Evolutionary conservation across 148 eudicot species (phyloP), one percentile per base, ranked within the genome.

Genomic region (Talinum fruticosum): DNA sequence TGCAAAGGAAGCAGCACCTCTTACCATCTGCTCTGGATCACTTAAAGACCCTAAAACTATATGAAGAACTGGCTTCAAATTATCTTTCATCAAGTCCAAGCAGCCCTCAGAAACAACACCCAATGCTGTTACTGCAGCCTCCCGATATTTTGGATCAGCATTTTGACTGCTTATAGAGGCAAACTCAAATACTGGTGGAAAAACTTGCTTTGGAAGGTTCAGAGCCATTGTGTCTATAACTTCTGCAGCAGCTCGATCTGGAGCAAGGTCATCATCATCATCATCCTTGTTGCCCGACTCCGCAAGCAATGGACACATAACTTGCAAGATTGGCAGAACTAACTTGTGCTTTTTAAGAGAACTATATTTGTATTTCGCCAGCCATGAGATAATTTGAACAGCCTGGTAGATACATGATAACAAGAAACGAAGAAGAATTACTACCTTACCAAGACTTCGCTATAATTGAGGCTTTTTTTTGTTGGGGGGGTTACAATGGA

Each of bases 1-100:
- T 30, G 97, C 99, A 83, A 92, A 95, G 59, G 99, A 89, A 32
- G 99, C 97, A 81, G 99, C 92, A 19, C 99, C 99, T 80, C 99
- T 83, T 64, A 95, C 97, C 91, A 95, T 88, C 86, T 91, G 97
- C 82, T 95, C 99, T 77, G 88, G 90, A 85, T 95, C 99, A 82
- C 96, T 91, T 77, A 92, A 82, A 84, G 90, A 89, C 51, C 96
- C 99, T 86, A 95, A 85, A 78, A 92, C 99, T 75, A 92, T 88
- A 62, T 85, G 94, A 80, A 95, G 97, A 80, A 88, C 77, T 41
- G 96, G 89, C 82, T 89, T 88, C 79, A 92, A 71, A 67, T 91
- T 87, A 79, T 78, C 86, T 78, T 89, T 95, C 92, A 95, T 88
- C 78, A 85, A 82, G 67, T 92, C 92, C 76, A 86, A 81, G 82